Percentiles rank a stretch among this genome's conserved stretches.
These are phyloP conservation scores for Neoboletus magnificus DNA, from an alignment of 768 basidiomycete genomes.

Conservation along the genomic window DNA sequence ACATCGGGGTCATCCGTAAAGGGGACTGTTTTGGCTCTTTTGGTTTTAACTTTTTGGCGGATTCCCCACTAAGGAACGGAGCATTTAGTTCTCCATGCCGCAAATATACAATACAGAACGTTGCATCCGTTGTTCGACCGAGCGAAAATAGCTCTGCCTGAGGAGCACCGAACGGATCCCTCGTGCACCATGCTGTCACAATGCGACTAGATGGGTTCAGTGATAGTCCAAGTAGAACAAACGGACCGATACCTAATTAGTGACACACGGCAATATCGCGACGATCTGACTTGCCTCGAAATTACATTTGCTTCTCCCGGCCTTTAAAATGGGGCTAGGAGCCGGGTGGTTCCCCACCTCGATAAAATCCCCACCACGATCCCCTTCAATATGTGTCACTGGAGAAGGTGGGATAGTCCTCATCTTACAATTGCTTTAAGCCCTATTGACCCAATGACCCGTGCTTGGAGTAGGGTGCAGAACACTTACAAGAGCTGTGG, in stretches of 20 bases:
- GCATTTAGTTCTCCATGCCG: constrained; percentile 15
- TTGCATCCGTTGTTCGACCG: constrained; percentile 12
- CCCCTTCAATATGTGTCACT: constrained; percentile 57
- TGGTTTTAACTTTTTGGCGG: constrained; percentile 34
- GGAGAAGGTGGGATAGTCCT: constrained; percentile 55
- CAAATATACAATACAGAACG: constrained; percentile 20
- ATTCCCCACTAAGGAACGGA: constrained; percentile 19
- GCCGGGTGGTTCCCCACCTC: background rate
- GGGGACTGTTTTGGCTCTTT: constrained; percentile 34
- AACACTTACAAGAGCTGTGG: constrained; percentile 56
- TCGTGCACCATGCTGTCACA: constrained; percentile 25
- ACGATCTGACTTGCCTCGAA: constrained; percentile 23
- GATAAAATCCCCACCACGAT: constrained; percentile 17
- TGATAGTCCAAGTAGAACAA: constrained; percentile 19
- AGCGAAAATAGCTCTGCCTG: constrained; percentile 30
- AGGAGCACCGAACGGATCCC: constrained; percentile 30
- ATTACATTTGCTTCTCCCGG: constrained; percentile 14
- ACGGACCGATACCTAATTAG: constrained; percentile 25
- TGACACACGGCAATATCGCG: constrained; percentile 22
- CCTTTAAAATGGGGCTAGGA: constrained; percentile 25
- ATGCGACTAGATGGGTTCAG: constrained; percentile 17
- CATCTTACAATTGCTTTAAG: constrained; percentile 9
- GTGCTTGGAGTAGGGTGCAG: constrained; percentile 48
- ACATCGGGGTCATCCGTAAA: constrained; percentile 21
- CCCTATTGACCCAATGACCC: constrained; percentile 8